Base-by-base conservation (phyloP, 2,329 filamentous ascomycete genomes). In the Cryphonectria radicalis region DNA sequence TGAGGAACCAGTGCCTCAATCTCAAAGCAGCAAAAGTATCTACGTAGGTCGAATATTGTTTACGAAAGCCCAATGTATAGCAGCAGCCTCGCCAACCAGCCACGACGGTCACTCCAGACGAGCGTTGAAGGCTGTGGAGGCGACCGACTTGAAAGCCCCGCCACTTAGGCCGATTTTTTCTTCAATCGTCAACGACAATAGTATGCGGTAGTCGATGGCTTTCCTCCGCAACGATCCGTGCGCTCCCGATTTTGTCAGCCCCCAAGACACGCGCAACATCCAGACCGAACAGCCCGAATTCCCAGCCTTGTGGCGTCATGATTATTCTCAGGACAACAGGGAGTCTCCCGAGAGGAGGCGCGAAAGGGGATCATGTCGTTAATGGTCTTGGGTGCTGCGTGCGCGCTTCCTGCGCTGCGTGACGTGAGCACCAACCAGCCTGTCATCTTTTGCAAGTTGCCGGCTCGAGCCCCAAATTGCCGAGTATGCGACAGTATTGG, bases 31-130 rank as follows among this genome's bases (percentile, higher is more conserved):
- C 65, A 66, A 66, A 63, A 63, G 42, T 65, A 73, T 73, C 72
- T 73, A 73, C 69, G 65, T 73, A 71, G 69, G 59, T 63, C 72
- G 42, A 69, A 66, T 63, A 59, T 68, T 66, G 63, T 71, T 73
- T 73, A 73, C 72, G 72, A 69, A 59, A 67, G 62, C 65, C 57
- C 35, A 37, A 43, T 13, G 22, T 43, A 57, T 63, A 43, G 25
- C 66, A 65, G 50, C 71, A 65, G 50, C 71, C 32, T 62, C 42
- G 46, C 67, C 42, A 67, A 32, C 72, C 64, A 57, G 57, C 43
- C 57, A 59, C 10, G 32, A 32, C 65, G 25, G 32, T 40, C 64
- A 53, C 32, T 46, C 69, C 70, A 57, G 63, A 32, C 69, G 67
- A 46, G 62, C 50, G 60, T 57, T 64, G 66, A 63, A 22, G 60